Evolutionary conservation across 2,329 filamentous ascomycete species (phyloP), one percentile per base, ranked within the genome.

Genomic region (Exophiala viscosa): DNA sequence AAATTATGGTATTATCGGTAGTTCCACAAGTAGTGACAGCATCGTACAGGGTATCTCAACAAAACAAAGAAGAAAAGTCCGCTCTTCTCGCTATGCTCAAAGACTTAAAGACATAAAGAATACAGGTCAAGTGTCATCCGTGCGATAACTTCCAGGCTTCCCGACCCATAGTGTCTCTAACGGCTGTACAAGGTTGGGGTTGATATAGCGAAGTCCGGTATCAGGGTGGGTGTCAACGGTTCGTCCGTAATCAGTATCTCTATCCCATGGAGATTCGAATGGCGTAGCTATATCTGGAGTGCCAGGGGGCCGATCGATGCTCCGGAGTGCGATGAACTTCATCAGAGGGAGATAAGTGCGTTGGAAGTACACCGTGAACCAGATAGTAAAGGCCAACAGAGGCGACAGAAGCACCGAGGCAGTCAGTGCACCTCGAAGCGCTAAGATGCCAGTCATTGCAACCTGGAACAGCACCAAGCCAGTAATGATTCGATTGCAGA

Each of bases 401-500:
- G 93, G 95, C 0, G 87, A 69, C 15, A 96, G 78, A 28, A 91
- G 75, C 10, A 83, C 73, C 0, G 90, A 88, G 42, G 87, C 80
- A 15, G 85, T 82, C 62, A 90, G 88, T 0, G 88, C 90, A 45
- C 80, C 75, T 50, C 84, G 80, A 23, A 93, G 73, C 2, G 88
- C 88, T 51, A 99, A 80, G 57, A 92, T 85, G 2, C 92, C 92
- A 17, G 89, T 86, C 79, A 96, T 93, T 42, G 93, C 90, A 17
- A 95, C 72, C 69, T 99, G 90, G 65, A 96, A 96, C 38, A 97
- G 82, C 2, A 95, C 73, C 8, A 96, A 73, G 1, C 93, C 93
- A 18, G 96, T 75, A 50, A 97, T 82, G 54, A 96, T 81, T 33
- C 93, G 88, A 66, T 93, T 90, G 71, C 90, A 96, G 58, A 99